Evolutionary conservation across 1,284 basidiomycete genomes (phyloP), one percentile per base, ranked within the genome.

Genomic region (Cutaneotrichosporon arboriforme): DNA sequence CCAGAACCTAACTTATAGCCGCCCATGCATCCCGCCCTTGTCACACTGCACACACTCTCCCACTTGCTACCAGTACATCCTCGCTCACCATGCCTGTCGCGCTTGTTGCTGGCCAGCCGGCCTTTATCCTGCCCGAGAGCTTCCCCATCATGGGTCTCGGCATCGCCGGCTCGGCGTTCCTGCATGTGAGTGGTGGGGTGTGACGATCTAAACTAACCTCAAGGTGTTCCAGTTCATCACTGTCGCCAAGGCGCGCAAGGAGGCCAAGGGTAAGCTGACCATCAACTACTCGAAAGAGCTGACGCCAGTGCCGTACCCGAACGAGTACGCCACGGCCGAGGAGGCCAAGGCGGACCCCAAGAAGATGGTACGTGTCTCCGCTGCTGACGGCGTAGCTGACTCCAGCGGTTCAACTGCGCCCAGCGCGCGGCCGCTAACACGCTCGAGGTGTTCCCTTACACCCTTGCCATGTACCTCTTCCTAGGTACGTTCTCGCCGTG

Each of bases 341-440:
- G 69, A 70, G 40, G 69, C 70, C 22, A 54, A 54, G 18, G 59
- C 64, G n/a, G 68, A 70, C 56, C 54, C 59, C 39, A 65, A 66
- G 58, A 70, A 69, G 61, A 51, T 55, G 42, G 66, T 65, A 35
- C 45, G 65, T 62, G 35, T 15, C n/a, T 18, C 38, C 37, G 37
- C 18, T 22, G 21, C 15, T 3, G 3, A 2, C 9, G 9, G 10
- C 10, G 17, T 8, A 12, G 12, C 18, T 36, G 10, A 46, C 33
- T 5, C n/a, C 54, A 65, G 60, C 47, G 48, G 36, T 71, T 62
- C 58, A 70, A 73, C 63, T 73, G 71, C 46, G 54, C 56, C 17
- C 71, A 73, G 57, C 58, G 71, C 42, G 66, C 65, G 35, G 64
- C 70, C 54, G 61, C 52, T n/a, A 73, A 72, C 61, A 69, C 68